Conservation (phyloP, 2,329 filamentous ascomycete species). For the Aspergillus unguis region DNA sequence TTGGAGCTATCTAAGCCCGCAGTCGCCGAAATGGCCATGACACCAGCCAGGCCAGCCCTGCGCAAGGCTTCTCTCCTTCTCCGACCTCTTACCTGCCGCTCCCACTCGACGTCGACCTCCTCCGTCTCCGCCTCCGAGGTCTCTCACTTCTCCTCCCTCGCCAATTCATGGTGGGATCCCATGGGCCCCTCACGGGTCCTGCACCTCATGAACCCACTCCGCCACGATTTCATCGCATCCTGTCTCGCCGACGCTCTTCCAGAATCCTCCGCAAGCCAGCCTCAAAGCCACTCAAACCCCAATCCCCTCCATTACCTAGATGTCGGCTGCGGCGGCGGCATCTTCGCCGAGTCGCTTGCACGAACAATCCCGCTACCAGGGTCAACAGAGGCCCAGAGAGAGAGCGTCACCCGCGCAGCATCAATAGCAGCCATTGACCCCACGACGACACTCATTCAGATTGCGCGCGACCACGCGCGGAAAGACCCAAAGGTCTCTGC, state of each 20-base stretch:
- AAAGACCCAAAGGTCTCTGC: constrained; percentile 65
- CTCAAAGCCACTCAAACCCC: constrained; percentile 24
- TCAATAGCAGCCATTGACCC: constrained; percentile 48
- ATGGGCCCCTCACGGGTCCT: constrained; percentile 87
- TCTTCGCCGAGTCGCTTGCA: constrained; percentile 73
- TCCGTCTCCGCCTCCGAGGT: constrained; percentile 87
- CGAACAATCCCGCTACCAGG: constrained; percentile 35
- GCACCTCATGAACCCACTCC: constrained; percentile 96
- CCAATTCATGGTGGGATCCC: constrained; percentile 95
- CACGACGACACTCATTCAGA: constrained; percentile 44
- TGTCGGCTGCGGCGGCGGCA: constrained; percentile 91
- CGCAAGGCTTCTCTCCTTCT: constrained; percentile 6
- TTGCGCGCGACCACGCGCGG: constrained; percentile 72
- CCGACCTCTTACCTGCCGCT: constrained; percentile 14
- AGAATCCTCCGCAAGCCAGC: constrained; percentile 18
- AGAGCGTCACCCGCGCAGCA: constrained; percentile 36
- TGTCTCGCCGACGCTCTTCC: constrained; percentile 54
- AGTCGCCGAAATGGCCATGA: constrained; percentile 7
- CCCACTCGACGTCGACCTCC: constrained; percentile 43
- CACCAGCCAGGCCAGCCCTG: constrained; percentile 9
- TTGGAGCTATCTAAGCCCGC: background rate
- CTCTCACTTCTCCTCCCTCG: constrained; percentile 89
- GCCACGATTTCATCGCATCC: constrained; percentile 81
- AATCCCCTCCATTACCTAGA: constrained; percentile 66
- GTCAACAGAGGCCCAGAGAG: constrained; percentile 16